Percentiles rank a stretch among this genome's conserved stretches.
phyloP scores from a whole-genome alignment of 345 rosid genomes.

The Brassica cretica region DNA sequence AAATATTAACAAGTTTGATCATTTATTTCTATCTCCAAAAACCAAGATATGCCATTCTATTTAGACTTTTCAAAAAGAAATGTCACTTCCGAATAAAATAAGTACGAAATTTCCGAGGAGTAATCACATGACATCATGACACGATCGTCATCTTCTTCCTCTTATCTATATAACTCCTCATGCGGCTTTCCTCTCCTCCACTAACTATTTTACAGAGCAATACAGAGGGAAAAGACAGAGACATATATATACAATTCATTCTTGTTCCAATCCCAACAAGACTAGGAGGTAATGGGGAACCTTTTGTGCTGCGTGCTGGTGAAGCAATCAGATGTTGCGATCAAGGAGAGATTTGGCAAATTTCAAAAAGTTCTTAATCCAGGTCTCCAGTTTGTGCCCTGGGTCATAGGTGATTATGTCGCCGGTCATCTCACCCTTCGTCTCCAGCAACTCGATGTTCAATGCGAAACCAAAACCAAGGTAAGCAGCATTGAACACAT shows the following conservation, averaged over 20 bases:
- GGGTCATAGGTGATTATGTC: slow-evolving; percentile 57
- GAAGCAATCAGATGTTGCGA: slow-evolving; percentile 60
- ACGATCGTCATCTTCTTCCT: slow-evolving; percentile 21
- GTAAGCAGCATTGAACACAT: slow-evolving; percentile 28
- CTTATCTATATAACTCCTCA: slow-evolving; percentile 17
- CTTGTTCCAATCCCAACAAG: background rate
- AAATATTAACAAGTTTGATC: background rate
- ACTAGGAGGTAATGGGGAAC: slow-evolving; percentile 50
- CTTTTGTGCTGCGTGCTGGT: slow-evolving; percentile 55
- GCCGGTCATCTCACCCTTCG: slow-evolving; percentile 60
- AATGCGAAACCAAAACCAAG: slow-evolving; percentile 74
- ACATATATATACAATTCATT: background rate
- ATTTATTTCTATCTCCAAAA: background rate
- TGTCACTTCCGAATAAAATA: background rate
- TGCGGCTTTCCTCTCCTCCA: slow-evolving; percentile 15
- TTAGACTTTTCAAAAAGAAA: slow-evolving; percentile 21
- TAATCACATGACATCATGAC: slow-evolving; percentile 19
- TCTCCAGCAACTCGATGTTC: slow-evolving; percentile 66
- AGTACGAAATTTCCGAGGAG: slow-evolving; percentile 23
- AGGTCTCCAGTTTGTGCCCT: slow-evolving; percentile 63
- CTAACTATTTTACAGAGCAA: slow-evolving; percentile 14
- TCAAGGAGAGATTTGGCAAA: slow-evolving; percentile 67
- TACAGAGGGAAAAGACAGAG: background rate
- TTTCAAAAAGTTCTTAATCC: slow-evolving; percentile 57
- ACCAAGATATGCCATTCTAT: background rate